Evolutionary conservation across 2,329 filamentous ascomycete genomes (phyloP), one percentile per base, ranked within the genome.

Genomic region (Phialocephala subalpina): DNA sequence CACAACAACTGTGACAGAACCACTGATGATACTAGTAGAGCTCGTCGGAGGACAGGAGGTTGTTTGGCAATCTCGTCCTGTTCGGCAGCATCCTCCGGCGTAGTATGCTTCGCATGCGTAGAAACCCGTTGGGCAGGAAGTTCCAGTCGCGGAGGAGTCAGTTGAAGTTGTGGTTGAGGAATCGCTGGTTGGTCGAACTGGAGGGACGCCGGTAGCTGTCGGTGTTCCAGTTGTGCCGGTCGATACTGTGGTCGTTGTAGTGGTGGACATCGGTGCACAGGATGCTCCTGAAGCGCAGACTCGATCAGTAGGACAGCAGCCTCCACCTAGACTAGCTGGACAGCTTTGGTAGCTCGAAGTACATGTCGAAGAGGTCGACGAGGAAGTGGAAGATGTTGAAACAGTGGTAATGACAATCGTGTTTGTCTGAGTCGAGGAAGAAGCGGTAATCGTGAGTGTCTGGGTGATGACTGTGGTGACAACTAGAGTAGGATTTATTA

Each of bases 91-190:
- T 22, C 93, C 93, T 16, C 92, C 93, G 1, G 86, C 82, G 66
- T 94, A 93, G 66, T 89, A 89, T 1, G 95, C 95, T 2, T 90
- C 87, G 78, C 95, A 98, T 59, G 93, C 90, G 78, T 98, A 98
- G 82, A 94, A 98, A 2, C 94, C 94, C 0, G 90, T 94, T 0
- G 95, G 95, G 73, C 95, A 98, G 72, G 85, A 82, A 36, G 78
- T 71, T 4, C 71, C 75, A 57, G 73, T 63, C 7, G 57, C n/a
- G 1, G 67, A 36, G 2, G 58, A 61, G 22, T 70, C 42, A 35
- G 65, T 36, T 55, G 9, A 33, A 35, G 77, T 71, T 0, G 81
- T 76, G 33, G 79, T 78, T 1, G 78, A 79, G 62, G 78, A 79
- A 64, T 75, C 71, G 64, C 75, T 76, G 14, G 81, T 84, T 2